phyloP scores from a whole-genome alignment of 163 green algal genomes.

The Chloromonas sp. region DNA sequence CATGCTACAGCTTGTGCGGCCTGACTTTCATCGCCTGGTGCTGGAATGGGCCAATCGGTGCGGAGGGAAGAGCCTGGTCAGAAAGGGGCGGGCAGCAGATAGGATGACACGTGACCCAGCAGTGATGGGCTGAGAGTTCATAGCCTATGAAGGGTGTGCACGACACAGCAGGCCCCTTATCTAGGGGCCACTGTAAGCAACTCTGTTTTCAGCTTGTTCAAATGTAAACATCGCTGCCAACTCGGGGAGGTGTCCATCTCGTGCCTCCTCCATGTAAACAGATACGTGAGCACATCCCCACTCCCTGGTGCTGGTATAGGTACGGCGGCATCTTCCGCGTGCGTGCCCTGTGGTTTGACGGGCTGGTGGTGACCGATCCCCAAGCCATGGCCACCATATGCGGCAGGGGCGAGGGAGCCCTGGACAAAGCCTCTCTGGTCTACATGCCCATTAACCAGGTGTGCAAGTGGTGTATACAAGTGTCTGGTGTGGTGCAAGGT shows the following conservation, averaged over 20 bases:
- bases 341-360: conserved; percentile 43
- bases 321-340: conserved; percentile 3
- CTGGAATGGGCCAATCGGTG: conserved; percentile 29
- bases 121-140: too few species aligned
- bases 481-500: not conserved
- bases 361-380: conserved; percentile 41
- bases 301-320: too few species aligned
- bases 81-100: not conserved
- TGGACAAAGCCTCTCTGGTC: conserved; percentile 39
- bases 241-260: not conserved
- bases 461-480: not conserved
- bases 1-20: conserved; percentile 31
- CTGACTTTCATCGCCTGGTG: conserved; percentile 37
- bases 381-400: conserved; percentile 32
- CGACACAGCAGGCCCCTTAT: too few species aligned
- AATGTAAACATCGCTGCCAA: not conserved
- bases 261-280: not conserved
- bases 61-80: conserved; percentile 14
- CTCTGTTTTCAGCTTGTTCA: not conserved
- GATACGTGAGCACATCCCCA: not conserved
- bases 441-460: conserved; percentile 37
- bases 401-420: conserved; percentile 30
- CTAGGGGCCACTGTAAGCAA: too few species aligned
- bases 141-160: too few species aligned
- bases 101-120: too few species aligned